Conservation (phyloP, 2,329 filamentous ascomycete species). For the Mycosphaerella sp. region DNA sequence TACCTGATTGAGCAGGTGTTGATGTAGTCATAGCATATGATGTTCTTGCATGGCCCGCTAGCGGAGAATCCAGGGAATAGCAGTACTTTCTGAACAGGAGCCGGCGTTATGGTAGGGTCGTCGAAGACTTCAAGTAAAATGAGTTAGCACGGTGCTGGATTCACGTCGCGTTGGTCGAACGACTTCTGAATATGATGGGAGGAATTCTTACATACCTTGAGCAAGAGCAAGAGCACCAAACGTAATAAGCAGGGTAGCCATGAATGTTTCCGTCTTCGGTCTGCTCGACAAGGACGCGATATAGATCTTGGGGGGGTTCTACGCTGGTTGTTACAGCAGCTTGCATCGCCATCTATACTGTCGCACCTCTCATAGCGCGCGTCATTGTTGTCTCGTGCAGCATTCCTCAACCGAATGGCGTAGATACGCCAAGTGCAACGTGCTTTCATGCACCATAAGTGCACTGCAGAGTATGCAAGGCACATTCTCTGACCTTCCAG, state of each 20-base stretch:
- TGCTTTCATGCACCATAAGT: background rate
- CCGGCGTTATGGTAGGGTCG: background rate
- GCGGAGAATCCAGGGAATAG: constrained; percentile 1
- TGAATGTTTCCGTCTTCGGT: background rate
- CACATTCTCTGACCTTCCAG: constrained; percentile 3
- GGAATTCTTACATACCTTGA: background rate
- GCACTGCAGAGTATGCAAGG: constrained; percentile 1
- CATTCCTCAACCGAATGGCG: background rate
- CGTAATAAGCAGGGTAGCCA: background rate
- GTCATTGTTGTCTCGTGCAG: constrained; percentile 7
- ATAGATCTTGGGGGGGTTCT: background rate
- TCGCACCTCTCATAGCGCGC: background rate
- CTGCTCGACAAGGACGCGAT: background rate
- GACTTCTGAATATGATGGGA: background rate
- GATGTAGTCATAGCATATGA: constrained; percentile 25
- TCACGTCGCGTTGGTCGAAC: too few species aligned
- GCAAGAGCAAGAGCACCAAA: background rate
- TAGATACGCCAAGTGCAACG: background rate
- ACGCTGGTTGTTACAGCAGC: background rate
- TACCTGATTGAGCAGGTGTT: constrained; percentile 25
- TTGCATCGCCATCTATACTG: background rate
- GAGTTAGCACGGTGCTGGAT: background rate
- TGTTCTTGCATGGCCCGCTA: constrained; percentile 7
- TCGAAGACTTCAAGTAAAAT: background rate
- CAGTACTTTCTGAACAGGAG: background rate